These are phyloP conservation scores for Neurospora sp. DNA, from an alignment of 495 filamentous ascomycete genomes.

Conservation along the genomic window DNA sequence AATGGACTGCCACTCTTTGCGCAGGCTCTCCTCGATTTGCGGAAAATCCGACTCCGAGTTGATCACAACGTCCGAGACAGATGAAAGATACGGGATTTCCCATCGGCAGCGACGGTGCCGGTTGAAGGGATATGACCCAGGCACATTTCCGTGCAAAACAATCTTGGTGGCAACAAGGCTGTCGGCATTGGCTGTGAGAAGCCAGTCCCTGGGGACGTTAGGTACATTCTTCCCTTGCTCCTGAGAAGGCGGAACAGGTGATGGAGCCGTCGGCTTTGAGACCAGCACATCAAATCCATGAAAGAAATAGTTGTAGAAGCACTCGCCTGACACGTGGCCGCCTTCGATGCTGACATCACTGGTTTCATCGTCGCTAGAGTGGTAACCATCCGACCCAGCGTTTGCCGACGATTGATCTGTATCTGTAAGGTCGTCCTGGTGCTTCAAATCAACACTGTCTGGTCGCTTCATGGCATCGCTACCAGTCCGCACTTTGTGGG, in stretches of 20 bases:
- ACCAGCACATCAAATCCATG: slow-evolving; percentile 92
- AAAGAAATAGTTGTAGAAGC: slow-evolving; percentile 94
- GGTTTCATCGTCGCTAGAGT: slow-evolving; percentile 53
- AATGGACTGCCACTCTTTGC: slow-evolving; percentile 59
- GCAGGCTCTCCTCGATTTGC: slow-evolving; percentile 54
- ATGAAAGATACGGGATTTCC: slow-evolving; percentile 55
- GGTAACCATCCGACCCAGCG: slow-evolving; percentile 57
- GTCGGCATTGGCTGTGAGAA: slow-evolving; percentile 33
- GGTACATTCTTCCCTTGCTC: slow-evolving; percentile 4
- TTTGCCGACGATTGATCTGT: slow-evolving; percentile 77
- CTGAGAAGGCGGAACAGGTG: slow-evolving; percentile 52
- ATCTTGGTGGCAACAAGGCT: slow-evolving; percentile 80
- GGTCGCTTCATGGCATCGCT: slow-evolving; percentile 36
- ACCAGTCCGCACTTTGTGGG: slow-evolving; percentile 54
- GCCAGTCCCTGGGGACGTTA: slow-evolving; percentile 22
- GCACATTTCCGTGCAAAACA: slow-evolving; percentile 85
- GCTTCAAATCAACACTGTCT: slow-evolving; percentile 39
- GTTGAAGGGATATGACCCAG: slow-evolving; percentile 94
- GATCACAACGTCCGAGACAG: slow-evolving; percentile 23
- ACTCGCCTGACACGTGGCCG: slow-evolving; percentile 53
- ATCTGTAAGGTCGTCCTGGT: slow-evolving; percentile 56
- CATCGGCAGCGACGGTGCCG: slow-evolving; percentile 83
- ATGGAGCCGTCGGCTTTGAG: slow-evolving; percentile 59
- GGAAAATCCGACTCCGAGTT: slow-evolving; percentile 73
- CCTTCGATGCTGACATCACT: slow-evolving; percentile 40